phyloP scores from a whole-genome alignment of 2,329 filamentous ascomycete species.

The Botrytis deweyae region DNA sequence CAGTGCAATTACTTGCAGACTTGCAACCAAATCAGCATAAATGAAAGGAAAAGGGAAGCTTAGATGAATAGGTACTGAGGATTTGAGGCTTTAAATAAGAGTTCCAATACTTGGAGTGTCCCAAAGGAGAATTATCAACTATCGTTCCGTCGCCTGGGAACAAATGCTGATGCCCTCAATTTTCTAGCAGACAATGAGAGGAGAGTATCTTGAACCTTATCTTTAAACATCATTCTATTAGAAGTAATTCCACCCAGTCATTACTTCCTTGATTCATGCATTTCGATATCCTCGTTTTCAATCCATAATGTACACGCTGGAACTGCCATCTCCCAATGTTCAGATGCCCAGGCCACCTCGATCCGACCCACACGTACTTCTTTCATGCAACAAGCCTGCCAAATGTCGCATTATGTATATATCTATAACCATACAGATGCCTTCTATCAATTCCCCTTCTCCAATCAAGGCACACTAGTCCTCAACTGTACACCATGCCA shows the following conservation, averaged over 20 bases:
- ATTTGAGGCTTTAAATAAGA: neutral
- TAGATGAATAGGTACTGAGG: neutral
- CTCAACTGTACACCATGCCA: constrained; percentile 84
- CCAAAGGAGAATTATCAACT: neutral
- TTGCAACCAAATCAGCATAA: neutral
- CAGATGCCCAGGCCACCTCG: too few relatives aligned
- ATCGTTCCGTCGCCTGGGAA: neutral
- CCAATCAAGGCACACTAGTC: constrained; percentile 53
- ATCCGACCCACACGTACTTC: neutral
- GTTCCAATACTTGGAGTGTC: neutral
- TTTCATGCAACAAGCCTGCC: neutral
- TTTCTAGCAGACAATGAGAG: neutral
- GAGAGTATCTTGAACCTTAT: neutral
- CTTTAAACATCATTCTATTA: neutral
- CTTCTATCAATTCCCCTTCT: neutral
- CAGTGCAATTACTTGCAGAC: neutral
- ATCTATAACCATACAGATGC: neutral
- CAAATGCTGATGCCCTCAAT: neutral
- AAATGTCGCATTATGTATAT: neutral
- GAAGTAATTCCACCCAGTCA: neutral
- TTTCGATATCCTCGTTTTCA: neutral
- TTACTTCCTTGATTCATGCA: neutral
- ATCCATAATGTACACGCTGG: neutral
- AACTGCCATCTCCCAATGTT: neutral
- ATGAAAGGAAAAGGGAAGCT: neutral